A percentile compares a stretch with the other conserved stretches of the same genome.
These are phyloP conservation scores for Posidonia oceanica DNA, from an alignment of 116 monocot genomes.

Conservation along the genomic window DNA sequence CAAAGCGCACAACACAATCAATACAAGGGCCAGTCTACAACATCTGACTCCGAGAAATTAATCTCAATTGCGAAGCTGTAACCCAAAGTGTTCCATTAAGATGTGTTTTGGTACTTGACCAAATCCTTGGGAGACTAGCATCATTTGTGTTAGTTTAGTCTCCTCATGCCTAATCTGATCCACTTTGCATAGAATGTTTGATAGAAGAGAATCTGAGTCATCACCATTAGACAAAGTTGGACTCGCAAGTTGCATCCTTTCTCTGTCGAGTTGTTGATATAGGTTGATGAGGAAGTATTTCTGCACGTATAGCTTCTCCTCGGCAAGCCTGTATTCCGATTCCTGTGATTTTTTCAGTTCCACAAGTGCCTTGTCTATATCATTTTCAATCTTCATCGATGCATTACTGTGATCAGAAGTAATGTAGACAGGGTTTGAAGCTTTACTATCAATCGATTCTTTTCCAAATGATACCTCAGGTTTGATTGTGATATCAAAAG, in stretches of 20 bases:
- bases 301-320: conserved; percentile 42
- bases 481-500: not conserved
- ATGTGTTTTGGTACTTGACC: conserved; percentile 19
- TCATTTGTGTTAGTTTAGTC: conserved; percentile 36
- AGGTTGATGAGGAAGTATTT: conserved; percentile 44
- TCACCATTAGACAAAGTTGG: conserved; percentile 5
- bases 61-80: not conserved
- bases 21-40: too few species aligned
- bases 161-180: conserved; percentile 53
- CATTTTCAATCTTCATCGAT: conserved; percentile 38
- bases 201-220: conserved; percentile 19
- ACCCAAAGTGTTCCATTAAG: conserved; percentile 25
- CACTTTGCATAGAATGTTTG: conserved; percentile 25
- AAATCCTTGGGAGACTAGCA: conserved; percentile 38
- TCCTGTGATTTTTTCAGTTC: conserved; percentile 53
- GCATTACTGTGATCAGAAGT: conserved; percentile 19
- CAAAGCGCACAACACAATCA: too few species aligned
- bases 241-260: conserved; percentile 28
- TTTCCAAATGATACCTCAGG: not conserved
- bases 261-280: conserved; percentile 38
- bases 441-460: not conserved
- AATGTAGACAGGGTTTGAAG: conserved; percentile 12
- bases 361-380: conserved; percentile 33
- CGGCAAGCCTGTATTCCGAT: conserved; percentile 37
- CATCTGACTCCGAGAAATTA: too few species aligned